Percentiles rank a stretch among this genome's conserved stretches.
phyloP scores from a whole-genome alignment of 2,329 filamentous ascomycete species.

The Scytalidium lignicola region DNA sequence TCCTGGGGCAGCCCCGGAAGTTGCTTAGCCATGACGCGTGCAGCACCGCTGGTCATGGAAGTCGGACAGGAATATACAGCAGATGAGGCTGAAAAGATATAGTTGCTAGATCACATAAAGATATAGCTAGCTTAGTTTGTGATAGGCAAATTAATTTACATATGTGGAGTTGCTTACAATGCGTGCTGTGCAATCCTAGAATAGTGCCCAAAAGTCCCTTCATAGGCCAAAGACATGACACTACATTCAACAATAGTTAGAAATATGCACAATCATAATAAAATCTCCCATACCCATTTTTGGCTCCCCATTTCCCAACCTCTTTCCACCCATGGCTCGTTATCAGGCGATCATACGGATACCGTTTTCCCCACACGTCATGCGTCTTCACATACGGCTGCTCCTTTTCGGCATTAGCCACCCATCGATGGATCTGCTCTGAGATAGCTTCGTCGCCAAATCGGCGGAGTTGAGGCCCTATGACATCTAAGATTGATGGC shows the following conservation, averaged over 20 bases:
- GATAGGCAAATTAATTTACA: not conserved
- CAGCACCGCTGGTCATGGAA: conserved; percentile 43
- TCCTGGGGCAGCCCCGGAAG: conserved; percentile 8
- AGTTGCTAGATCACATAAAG: conserved; percentile 23
- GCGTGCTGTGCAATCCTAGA: conserved; percentile 38
- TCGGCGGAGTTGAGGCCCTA: conserved; percentile 2
- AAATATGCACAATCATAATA: not conserved
- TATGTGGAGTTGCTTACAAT: conserved; percentile 20
- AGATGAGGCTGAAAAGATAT: conserved; percentile 41
- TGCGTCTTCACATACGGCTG: conserved; percentile 27
- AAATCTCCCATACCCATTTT: conserved; percentile 2
- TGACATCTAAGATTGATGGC: not conserved
- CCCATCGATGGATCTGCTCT: conserved; percentile 3
- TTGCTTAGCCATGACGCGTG: conserved; percentile 18
- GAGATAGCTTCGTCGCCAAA: conserved; percentile 6
- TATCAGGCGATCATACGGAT: conserved; percentile 3
- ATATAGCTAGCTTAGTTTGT: not conserved
- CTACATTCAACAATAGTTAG: conserved; percentile 1
- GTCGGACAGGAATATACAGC: conserved; percentile 46
- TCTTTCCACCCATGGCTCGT: conserved; percentile 7
- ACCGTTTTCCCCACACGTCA: conserved; percentile 6
- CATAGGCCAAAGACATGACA: conserved; percentile 38
- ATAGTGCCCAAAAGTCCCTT: conserved; percentile 30
- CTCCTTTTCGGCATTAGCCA: conserved; percentile 50
- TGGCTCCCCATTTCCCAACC: conserved; percentile 6